Evolutionary conservation across 768 basidiomycete genomes (phyloP), one percentile per base, ranked within the genome.

Genomic region (Naganishia friedmannii): DNA sequence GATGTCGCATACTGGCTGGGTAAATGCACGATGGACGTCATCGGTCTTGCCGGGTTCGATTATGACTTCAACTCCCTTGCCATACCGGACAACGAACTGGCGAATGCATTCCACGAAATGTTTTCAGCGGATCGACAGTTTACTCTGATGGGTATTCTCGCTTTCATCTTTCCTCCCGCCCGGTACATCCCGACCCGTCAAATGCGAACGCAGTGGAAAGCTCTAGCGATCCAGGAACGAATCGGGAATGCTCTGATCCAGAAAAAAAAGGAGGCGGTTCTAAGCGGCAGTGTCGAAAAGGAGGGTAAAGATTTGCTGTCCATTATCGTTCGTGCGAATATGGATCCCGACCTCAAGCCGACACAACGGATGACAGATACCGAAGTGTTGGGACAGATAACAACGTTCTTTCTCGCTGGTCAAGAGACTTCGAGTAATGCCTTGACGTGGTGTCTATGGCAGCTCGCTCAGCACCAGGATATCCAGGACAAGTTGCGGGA

Each of bases 61-160:
- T 85, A 94, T 75, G 84, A 88, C 68, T 93, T 96, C 83, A 87
- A 90, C 71, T 88, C 93, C 0, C 88, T 95, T 42, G 85, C 89
- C 55, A 85, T 90, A 54, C 91, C 92, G 0, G 91, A 91, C 79
- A 90, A 88, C 75, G 90, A 92, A 67, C 90, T 93, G 88, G 93
- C 93, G 69, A 88, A 85, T 68, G 84, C 87, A 5, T 88, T 87
- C 21, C 80, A 74, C 13, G 69, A 73, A 19, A 77, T 79, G 75
- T 77, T 79, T 28, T 21, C 66, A 10, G 72, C 72, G 0, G 70
- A 71, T 26, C 67, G 73, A 65, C 68, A 60, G 53, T 37, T 45
- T 66, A 67, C 54, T 54, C 21, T 39, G 12, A 76, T 82, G 84
- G 53, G 65, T 28, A 51, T 92, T 21, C 86, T 88, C 0, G 34